Evolutionary conservation across 2,329 filamentous ascomycete species (phyloP), one percentile per base, ranked within the genome.

Genomic region (Exophiala sideris): DNA sequence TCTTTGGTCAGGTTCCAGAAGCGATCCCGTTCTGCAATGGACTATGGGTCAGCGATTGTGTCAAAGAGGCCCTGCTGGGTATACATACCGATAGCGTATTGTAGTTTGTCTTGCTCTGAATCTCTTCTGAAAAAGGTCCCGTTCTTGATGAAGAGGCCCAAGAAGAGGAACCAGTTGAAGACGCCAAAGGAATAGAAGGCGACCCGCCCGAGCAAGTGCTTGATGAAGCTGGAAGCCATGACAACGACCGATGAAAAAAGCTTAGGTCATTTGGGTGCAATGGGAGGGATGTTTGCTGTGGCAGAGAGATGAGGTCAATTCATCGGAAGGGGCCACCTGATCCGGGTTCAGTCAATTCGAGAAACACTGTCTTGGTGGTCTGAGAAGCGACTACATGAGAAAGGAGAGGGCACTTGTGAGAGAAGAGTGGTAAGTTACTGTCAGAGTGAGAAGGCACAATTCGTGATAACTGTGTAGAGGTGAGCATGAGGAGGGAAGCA

Each of bases 1-100:
- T 56, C 45, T 47, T 73, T 72, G 10, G 74, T 74, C 7, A 83
- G 70, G 56, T 78, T 75, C 81, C 81, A 84, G 60, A 82, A 72
- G 36, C 72, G 70, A 56, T 79, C 68, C 59, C 76, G 76, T 49
- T 77, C 81, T 82, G 41, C 34, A 8, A 8, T 29, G 42, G 20
- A 11, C 5, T 33, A 44, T 16, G 44, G 21, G 16, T 58, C 54
- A 49, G 47, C 50, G 41, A 32, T 33, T 2, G 24, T 29, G 40
- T 18, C 42, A 3, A n/a, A n/a, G 2, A 12, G 24, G 9, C 18
- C 8, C 18, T 35, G 10, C 11, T 20, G 48, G 16, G 36, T 35
- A 44, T 11, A 52, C 68, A 60, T 60, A 76, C 74, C 72, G 35
- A 75, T 57, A 52, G 71, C 63, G 45, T 74, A 59, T 60, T 75